Evolutionary conservation across 768 basidiomycete species (phyloP).

Genomic region (Mycena capillaripes): DNA sequence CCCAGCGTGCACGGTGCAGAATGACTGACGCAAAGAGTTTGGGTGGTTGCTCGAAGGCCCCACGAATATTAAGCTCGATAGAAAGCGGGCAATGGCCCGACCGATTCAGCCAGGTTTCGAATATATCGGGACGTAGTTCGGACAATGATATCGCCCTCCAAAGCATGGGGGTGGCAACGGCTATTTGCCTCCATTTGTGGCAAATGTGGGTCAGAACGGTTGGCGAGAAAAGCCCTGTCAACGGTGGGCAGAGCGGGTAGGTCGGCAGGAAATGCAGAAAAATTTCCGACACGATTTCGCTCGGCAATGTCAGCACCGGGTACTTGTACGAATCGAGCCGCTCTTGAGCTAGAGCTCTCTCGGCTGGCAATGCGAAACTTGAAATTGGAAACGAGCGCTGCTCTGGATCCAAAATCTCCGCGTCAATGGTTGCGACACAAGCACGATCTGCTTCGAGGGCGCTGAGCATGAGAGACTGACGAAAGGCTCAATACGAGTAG

Average conservation of each 20-base stretch:
- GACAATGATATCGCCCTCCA: background rate
- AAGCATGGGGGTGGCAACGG: background rate
- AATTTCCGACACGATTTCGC: background rate
- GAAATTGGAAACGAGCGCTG: no score
- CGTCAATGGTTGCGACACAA: background rate
- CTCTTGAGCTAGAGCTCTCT: conserved; percentile 53
- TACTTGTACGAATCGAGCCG: conserved; percentile 57
- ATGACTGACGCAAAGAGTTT: background rate
- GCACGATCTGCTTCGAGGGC: background rate
- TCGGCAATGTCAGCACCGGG: no score
- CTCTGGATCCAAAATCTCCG: background rate
- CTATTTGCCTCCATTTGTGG: background rate
- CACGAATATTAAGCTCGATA: no score
- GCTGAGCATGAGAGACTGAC: no score
- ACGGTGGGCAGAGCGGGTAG: background rate
- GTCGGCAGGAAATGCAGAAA: background rate
- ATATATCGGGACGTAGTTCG: background rate
- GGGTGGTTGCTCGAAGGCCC: no score
- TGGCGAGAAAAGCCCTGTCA: background rate
- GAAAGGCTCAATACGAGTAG: no score
- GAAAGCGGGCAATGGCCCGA: background rate
- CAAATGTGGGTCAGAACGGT: background rate
- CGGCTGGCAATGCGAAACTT: no score
- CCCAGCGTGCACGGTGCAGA: background rate
- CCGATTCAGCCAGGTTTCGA: background rate